These are phyloP conservation scores for Malania oleifera DNA, from an alignment of 164 flowering plant species.

Conservation along the genomic window DNA sequence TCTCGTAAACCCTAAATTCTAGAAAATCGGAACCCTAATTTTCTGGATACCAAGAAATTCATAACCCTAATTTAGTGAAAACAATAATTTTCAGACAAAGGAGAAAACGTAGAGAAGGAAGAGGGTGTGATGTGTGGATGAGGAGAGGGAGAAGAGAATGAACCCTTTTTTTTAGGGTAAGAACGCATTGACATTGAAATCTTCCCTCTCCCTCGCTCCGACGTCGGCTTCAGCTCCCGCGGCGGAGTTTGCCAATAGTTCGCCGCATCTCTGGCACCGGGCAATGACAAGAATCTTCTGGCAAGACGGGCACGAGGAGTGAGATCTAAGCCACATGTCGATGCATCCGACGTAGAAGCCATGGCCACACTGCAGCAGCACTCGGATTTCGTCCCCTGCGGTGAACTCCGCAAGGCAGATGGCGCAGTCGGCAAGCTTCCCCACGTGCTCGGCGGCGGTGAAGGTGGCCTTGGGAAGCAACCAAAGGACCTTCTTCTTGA, in stretches of 20 bases:
- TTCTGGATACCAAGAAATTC: not conserved
- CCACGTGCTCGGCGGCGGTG: conserved; percentile 26
- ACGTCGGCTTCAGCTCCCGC: conserved; percentile 10
- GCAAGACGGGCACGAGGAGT: conserved; percentile 86
- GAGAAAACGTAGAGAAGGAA: not conserved
- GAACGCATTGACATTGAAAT: conserved; percentile 30
- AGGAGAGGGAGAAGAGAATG: not conserved
- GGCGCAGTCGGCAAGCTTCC: conserved; percentile 59
- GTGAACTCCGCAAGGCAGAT: conserved; percentile 80
- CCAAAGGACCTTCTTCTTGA: conserved; percentile 72
- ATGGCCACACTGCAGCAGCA: conserved; percentile 84
- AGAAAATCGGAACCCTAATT: not conserved
- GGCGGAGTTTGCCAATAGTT: conserved; percentile 25
- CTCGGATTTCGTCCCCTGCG: conserved; percentile 69
- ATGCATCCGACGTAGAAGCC: conserved; percentile 77
- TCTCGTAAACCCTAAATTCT: not conserved
- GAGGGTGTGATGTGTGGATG: too few relatives aligned
- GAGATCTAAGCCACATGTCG: conserved; percentile 78
- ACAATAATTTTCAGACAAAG: not conserved
- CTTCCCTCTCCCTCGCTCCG: conserved; percentile 33
- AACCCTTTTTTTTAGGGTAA: conserved; percentile 28
- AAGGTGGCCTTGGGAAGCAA: conserved; percentile 54
- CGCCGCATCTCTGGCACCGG: conserved; percentile 61
- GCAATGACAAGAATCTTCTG: conserved; percentile 51
- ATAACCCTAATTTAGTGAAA: not conserved